phyloP scores from a whole-genome alignment of 768 basidiomycete species.

The Russula olivacea region DNA sequence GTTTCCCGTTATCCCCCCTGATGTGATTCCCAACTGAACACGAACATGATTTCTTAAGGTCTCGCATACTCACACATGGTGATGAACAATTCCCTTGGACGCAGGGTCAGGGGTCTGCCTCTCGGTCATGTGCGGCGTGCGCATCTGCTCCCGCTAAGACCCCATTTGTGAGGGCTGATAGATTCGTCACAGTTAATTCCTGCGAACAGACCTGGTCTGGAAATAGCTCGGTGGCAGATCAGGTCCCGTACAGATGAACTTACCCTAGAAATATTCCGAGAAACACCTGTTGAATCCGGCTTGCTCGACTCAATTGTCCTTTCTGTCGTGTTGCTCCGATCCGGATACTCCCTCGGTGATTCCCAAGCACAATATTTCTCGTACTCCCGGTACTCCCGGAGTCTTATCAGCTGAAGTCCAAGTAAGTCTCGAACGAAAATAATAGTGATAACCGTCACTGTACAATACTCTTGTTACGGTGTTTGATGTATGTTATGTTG shows the following conservation, averaged over 20 bases:
- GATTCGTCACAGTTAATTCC: slow-evolving; percentile 1
- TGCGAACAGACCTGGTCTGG: slow-evolving; percentile 4
- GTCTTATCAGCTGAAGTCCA: too few relatives aligned
- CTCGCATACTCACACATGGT: slow-evolving; percentile 7
- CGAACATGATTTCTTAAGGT: neutral
- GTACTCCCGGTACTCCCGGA: too few relatives aligned
- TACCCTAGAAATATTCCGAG: slow-evolving; percentile 2
- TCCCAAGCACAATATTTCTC: too few relatives aligned
- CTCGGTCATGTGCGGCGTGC: slow-evolving; percentile 14
- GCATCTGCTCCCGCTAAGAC: neutral
- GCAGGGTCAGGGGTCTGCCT: neutral
- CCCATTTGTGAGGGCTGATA: neutral
- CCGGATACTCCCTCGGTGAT: slow-evolving; percentile 1
- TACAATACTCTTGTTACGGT: too few relatives aligned
- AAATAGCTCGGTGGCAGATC: slow-evolving; percentile 4
- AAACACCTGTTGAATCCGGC: neutral
- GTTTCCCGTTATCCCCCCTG: too few relatives aligned
- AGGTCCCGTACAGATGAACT: neutral
- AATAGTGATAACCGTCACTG: too few relatives aligned
- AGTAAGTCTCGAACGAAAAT: too few relatives aligned
- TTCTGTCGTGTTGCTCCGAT: slow-evolving; percentile 7
- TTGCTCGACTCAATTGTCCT: slow-evolving; percentile 10
- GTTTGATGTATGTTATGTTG: too few relatives aligned
- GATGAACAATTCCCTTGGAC: slow-evolving; percentile 8
- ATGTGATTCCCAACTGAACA: neutral